phyloP scores from a whole-genome alignment of 768 basidiomycete genomes.

The Galerina marginata region DNA sequence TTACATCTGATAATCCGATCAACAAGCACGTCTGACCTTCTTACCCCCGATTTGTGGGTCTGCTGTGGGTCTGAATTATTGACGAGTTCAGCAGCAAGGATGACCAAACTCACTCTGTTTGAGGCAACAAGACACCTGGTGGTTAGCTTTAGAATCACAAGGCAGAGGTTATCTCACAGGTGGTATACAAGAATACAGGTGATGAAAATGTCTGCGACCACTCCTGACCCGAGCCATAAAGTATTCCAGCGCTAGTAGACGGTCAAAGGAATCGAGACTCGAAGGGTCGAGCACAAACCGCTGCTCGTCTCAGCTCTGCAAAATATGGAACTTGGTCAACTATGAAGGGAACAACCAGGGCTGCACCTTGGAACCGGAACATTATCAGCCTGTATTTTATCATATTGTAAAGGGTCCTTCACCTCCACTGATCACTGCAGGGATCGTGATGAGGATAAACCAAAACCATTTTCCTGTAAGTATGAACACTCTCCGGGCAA shows the following conservation, averaged over 20 bases:
- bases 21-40: conserved; percentile 2
- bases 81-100: not conserved
- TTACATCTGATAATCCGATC: conserved; percentile 6
- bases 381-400: not conserved
- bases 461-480: not conserved
- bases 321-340: not conserved
- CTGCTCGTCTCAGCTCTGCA: not conserved
- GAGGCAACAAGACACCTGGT: not conserved
- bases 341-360: not conserved
- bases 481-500: not conserved
- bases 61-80: not conserved
- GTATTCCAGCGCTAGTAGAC: not conserved
- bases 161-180: not conserved
- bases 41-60: conserved; percentile 1
- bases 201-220: not conserved
- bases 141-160: too few species aligned
- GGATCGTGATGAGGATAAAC: not conserved
- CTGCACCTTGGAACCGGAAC: not conserved
- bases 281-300: not conserved
- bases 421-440: not conserved
- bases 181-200: not conserved
- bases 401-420: not conserved
- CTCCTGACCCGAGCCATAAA: not conserved
- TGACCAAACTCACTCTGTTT: not conserved
- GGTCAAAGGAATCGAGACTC: not conserved